A percentile compares a stretch with the other conserved stretches of the same genome.
Conservation (phyloP, 1,139 yeast species). For the Yamadazyma pseudoaaseri region DNA sequence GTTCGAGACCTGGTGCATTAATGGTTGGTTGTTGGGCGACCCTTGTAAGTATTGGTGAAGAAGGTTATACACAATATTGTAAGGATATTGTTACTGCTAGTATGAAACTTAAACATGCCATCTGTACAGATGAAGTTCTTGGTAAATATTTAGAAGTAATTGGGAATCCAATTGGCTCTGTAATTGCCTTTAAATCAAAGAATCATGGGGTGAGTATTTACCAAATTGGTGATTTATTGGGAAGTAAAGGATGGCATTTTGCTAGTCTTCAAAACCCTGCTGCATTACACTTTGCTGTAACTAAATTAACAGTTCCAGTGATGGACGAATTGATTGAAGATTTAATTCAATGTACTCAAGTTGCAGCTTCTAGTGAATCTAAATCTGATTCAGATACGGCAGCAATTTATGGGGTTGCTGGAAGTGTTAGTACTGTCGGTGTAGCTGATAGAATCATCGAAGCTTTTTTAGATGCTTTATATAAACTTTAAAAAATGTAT, state of each 20-base stretch:
- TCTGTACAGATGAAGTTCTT: conserved; percentile 46
- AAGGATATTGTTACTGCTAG: conserved; percentile 66
- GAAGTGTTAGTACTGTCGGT: conserved; percentile 78
- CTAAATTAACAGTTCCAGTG: conserved; percentile 64
- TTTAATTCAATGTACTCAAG: conserved; percentile 48
- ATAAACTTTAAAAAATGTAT: conserved; percentile 35
- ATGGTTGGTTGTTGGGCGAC: conserved; percentile 99
- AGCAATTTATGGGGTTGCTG: conserved; percentile 93
- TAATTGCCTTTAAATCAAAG: conserved; percentile 67
- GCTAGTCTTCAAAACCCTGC: conserved; percentile 85
- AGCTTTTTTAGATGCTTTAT: conserved; percentile 78
- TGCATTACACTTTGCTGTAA: conserved; percentile 87
- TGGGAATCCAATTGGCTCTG: conserved; percentile 86
- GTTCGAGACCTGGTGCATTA: conserved; percentile 95
- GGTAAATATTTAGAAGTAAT: conserved; percentile 46
- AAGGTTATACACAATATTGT: conserved; percentile 73
- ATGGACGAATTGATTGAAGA: conserved; percentile 62
- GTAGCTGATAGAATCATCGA: conserved; percentile 79
- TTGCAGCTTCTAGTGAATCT: conserved; percentile 27
- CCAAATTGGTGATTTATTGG: conserved; percentile 68
- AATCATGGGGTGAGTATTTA: conserved; percentile 56
- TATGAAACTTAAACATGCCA: conserved; percentile 50
- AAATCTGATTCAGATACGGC: conserved; percentile 61
- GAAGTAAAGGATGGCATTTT: conserved; percentile 83
- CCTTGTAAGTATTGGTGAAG: conserved; percentile 70